Evolutionary conservation across 1,139 yeast genomes (phyloP).

Genomic region (Geotrichum fermentans): DNA sequence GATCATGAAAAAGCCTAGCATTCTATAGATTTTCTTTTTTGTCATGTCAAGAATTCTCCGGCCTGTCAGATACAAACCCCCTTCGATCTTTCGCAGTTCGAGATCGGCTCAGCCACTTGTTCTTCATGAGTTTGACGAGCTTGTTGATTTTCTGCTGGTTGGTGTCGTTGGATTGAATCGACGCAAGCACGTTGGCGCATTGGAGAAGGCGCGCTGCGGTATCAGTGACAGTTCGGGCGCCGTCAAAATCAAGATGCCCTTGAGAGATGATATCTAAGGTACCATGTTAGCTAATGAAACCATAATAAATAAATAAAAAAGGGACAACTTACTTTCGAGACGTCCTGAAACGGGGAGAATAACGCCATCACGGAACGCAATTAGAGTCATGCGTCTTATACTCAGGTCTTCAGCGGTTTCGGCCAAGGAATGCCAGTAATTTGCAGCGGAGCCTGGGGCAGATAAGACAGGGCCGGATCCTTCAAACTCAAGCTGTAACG

Average conservation of each 20-base stretch:
- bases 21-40: too few relatives aligned
- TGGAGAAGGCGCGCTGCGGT: slow-evolving; percentile 45
- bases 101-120: slow-evolving; percentile 32
- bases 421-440: slow-evolving; percentile 40
- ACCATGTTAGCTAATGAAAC: background rate
- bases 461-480: slow-evolving; percentile 38
- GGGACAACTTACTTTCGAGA: slow-evolving; percentile 37
- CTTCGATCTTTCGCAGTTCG: slow-evolving; percentile 34
- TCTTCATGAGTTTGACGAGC: slow-evolving; percentile 31
- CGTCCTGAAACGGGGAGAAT: slow-evolving; percentile 39
- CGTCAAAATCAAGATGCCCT: slow-evolving; percentile 23
- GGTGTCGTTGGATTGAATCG: slow-evolving; percentile 48
- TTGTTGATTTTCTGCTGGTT: slow-evolving; percentile 51
- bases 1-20: too few relatives aligned
- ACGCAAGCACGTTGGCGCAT: slow-evolving; percentile 53
- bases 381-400: slow-evolving; percentile 34
- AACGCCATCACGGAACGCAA: slow-evolving; percentile 37
- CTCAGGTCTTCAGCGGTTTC: slow-evolving; percentile 31
- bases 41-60: too few relatives aligned
- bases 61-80: slow-evolving; percentile 27
- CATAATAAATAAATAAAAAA: background rate
- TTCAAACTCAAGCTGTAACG: slow-evolving; percentile 52
- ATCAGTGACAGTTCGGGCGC: slow-evolving; percentile 28
- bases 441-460: slow-evolving; percentile 30
- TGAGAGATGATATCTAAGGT: slow-evolving; percentile 6